Evolutionary conservation across 371 early-diverging fungal species (phyloP), one percentile per base, ranked within the genome.

Genomic region (Amoeboaphelidium protococcarum): DNA sequence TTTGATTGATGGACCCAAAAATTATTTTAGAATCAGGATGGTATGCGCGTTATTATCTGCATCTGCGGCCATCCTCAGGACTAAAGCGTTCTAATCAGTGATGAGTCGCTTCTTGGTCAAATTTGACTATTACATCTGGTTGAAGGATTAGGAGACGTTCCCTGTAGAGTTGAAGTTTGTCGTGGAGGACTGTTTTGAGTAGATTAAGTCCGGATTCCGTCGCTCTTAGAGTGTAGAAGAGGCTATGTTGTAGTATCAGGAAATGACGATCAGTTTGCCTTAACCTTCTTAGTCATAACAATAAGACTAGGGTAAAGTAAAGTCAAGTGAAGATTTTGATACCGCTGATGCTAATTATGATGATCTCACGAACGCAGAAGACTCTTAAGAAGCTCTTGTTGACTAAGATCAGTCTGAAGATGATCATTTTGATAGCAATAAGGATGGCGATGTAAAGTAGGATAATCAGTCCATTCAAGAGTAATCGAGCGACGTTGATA

Each of bases 1-100:
- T 48, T 66, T 71, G 2, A 58, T 82, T 13, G 97, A 96, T 53
- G 66, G 75, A 2, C 76, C 83, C 10, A 60, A 73, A 53, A 92
- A 94, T 58, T 88, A 78, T 56, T 94, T 96, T 73, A 76, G 97
- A 25, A 71, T 88, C 21, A 75, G 91, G 21, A 64, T 96, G 3
- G 71, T 72, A 46, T 84, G 86, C 63, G 75, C 80, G 0, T 51
- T 94, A 20, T 68, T 96, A 3, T 82, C 82, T 44, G 75, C 85
- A 0, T 89, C 92, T 50, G 87, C 91, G 12, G 65, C 69, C 58
- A 76, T 73, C 54, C 81, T 89, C 60, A 76, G 78, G 51, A 58
- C 72, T 26, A 80, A 79, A 10, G 60, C 58, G 23, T 59, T 69
- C 3, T 76, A 72, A 47, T 66, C 62, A 47, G 72, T 71, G 45